Conservation (phyloP, 768 basidiomycete genomes). For the Tulasnella sp. region DNA sequence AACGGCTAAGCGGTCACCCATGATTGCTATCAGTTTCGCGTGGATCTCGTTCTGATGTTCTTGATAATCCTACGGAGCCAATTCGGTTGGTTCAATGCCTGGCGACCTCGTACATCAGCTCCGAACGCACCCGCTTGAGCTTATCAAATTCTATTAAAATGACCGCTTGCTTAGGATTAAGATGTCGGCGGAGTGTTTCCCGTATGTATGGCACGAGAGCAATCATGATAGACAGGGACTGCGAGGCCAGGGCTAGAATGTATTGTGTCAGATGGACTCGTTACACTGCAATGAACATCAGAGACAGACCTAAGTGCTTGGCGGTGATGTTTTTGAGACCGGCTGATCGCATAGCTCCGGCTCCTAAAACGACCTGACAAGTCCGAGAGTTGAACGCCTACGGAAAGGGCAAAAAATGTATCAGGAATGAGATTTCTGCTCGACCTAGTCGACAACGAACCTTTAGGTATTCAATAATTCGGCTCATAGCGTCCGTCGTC, state of each 20-base stretch:
- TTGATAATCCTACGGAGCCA: constrained; percentile 68
- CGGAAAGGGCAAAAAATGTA: not conserved
- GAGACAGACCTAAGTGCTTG: constrained; percentile 73
- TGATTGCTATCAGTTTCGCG: constrained; percentile 92
- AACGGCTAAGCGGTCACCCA: constrained; percentile 83
- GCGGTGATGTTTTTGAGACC: constrained; percentile 98
- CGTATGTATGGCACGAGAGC: constrained; percentile 92
- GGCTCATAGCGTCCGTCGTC: constrained; percentile 90
- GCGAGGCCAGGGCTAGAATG: constrained; percentile 75
- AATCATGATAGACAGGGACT: constrained; percentile 88
- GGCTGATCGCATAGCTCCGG: constrained; percentile 97
- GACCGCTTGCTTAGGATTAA: constrained; percentile 89
- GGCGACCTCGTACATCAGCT: not conserved
- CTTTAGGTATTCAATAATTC: constrained; percentile 91
- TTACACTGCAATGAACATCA: not conserved
- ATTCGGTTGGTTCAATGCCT: not conserved
- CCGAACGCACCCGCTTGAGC: constrained; percentile 68
- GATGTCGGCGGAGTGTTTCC: constrained; percentile 86
- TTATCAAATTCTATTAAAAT: constrained; percentile 98
- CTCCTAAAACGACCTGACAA: constrained; percentile 95
- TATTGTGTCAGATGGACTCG: not conserved
- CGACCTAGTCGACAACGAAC: constrained; percentile 17
- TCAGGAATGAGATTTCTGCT: constrained; percentile 3
- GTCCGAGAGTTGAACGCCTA: constrained; percentile 91
- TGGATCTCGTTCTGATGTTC: constrained; percentile 99